phyloP scores from a whole-genome alignment of 2,329 filamentous ascomycete species.

The Claviceps fusiformis region DNA sequence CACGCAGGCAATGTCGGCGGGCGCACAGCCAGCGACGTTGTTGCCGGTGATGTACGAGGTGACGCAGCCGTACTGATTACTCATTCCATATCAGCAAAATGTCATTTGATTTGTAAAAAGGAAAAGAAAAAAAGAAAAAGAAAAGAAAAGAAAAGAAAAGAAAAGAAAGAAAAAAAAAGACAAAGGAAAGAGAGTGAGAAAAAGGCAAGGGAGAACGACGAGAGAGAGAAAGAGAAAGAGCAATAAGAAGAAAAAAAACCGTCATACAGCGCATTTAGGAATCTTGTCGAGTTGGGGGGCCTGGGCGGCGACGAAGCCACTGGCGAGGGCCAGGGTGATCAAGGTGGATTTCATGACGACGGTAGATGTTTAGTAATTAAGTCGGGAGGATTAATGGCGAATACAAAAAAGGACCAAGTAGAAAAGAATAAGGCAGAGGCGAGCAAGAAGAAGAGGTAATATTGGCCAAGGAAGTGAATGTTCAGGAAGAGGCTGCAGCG shows the following conservation, averaged over 20 bases:
- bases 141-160: no score
- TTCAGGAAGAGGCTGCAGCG: not conserved
- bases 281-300: constrained; percentile 13
- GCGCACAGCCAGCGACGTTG: constrained; percentile 24
- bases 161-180: no score
- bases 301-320: constrained; percentile 22
- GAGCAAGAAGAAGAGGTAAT: not conserved
- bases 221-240: not conserved
- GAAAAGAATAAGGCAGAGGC: not conserved
- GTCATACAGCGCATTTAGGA: constrained; percentile 18
- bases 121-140: no score
- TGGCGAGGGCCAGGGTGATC: constrained; percentile 16
- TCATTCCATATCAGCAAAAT: no score
- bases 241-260: not conserved
- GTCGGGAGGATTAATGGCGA: not conserved
- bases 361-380: not conserved
- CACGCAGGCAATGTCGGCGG: constrained; percentile 26
- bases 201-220: no score
- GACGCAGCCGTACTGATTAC: constrained; percentile 19
- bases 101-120: not conserved
- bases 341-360: constrained; percentile 23
- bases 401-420: not conserved
- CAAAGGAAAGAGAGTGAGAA: no score
- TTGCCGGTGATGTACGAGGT: constrained; percentile 18
- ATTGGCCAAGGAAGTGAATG: not conserved